Evolutionary conservation across 2,329 filamentous ascomycete genomes (phyloP).

Genomic region (Cercospora sp.): DNA sequence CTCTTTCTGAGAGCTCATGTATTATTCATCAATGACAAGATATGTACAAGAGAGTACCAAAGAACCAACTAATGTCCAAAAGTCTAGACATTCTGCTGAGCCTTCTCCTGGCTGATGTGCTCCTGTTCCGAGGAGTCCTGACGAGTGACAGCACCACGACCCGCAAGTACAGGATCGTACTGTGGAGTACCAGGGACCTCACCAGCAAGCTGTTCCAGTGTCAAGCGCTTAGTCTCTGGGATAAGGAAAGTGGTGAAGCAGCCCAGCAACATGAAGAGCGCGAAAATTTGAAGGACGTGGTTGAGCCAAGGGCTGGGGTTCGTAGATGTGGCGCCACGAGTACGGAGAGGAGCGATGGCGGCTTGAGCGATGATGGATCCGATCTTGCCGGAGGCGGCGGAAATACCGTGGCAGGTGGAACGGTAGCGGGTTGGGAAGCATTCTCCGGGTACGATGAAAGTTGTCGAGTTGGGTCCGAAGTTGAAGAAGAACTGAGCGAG

Average conservation of each 20-base stretch:
- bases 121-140: constrained; percentile 20
- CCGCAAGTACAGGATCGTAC: constrained; percentile 43
- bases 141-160: constrained; percentile 6
- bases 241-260: constrained; percentile 68
- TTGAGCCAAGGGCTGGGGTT: constrained; percentile 65
- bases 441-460: constrained; percentile 55
- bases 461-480: constrained; percentile 55
- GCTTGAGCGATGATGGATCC: constrained; percentile 54
- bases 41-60: neutral
- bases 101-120: constrained; percentile 24
- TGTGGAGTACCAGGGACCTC: constrained; percentile 61
- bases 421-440: constrained; percentile 54
- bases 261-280: constrained; percentile 76
- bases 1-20: neutral
- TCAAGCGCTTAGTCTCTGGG: constrained; percentile 66
- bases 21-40: neutral
- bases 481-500: constrained; percentile 56
- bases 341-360: constrained; percentile 52
- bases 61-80: neutral
- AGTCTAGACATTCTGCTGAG: constrained; percentile 18
- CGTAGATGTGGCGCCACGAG: constrained; percentile 55
- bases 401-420: constrained; percentile 51
- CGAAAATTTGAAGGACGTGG: constrained; percentile 75
- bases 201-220: constrained; percentile 69
- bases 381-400: constrained; percentile 51